Evolutionary conservation across 228 moss, liverwort and hornwort species (phyloP).

Genomic region (Sphagnum fallax): DNA sequence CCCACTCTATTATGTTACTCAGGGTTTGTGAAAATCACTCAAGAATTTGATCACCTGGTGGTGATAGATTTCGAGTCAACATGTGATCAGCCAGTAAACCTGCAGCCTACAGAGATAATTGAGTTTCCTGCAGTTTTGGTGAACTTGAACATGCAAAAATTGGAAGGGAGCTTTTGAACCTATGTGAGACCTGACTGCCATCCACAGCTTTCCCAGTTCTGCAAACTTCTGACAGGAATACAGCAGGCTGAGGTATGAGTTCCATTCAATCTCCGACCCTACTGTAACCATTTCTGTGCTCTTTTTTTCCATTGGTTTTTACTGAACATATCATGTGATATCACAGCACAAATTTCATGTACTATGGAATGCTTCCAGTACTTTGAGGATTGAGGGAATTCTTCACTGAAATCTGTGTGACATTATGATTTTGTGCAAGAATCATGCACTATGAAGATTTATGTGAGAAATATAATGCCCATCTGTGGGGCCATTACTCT

Average conservation of each 20-base stretch:
- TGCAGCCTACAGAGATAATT: slow-evolving; percentile 28
- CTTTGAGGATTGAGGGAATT: background rate
- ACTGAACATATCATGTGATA: background rate
- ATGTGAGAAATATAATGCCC: no score
- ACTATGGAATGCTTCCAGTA: background rate
- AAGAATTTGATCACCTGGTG: slow-evolving; percentile 29
- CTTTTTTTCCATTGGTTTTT: background rate
- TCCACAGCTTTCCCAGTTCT: slow-evolving; percentile 36
- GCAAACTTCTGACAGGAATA: slow-evolving; percentile 15
- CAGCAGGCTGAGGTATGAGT: slow-evolving; percentile 21
- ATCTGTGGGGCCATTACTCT: no score
- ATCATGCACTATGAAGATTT: no score
- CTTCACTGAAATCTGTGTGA: background rate
- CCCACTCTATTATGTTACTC: slow-evolving; percentile 16
- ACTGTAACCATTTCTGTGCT: background rate
- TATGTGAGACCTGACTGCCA: slow-evolving; percentile 40
- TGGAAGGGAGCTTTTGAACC: slow-evolving; percentile 29
- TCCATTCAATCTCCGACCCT: no score
- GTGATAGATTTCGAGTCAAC: slow-evolving; percentile 43
- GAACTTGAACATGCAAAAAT: slow-evolving; percentile 18
- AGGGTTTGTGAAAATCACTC: slow-evolving; percentile 10
- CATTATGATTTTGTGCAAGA: background rate
- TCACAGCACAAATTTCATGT: no score
- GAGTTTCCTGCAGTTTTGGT: slow-evolving; percentile 37
- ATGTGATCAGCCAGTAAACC: slow-evolving; percentile 7